phyloP scores from a whole-genome alignment of 495 filamentous ascomycete genomes.

The Podospora didyma region DNA sequence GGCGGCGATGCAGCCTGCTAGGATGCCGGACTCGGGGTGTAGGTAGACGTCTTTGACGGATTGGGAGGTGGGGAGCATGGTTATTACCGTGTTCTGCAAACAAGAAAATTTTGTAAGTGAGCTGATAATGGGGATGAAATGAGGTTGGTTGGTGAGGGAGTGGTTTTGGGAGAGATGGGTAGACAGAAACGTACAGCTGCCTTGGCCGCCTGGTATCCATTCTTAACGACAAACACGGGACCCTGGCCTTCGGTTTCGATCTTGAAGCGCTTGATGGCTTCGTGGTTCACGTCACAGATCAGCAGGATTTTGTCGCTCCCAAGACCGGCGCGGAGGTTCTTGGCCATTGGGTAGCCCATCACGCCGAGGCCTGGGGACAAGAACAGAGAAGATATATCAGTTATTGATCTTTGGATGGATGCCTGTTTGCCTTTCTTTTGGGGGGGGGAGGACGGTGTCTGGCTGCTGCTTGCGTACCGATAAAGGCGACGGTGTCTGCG shows the following conservation, averaged over 20 bases:
- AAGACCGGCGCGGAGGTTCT: slow-evolving; percentile 44
- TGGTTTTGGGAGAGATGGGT: not conserved
- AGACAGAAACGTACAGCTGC: slow-evolving; percentile 40
- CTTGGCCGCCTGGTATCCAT: slow-evolving; percentile 39
- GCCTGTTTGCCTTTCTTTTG: too few relatives aligned
- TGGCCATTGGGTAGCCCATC: slow-evolving; percentile 52
- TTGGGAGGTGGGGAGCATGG: slow-evolving; percentile 36
- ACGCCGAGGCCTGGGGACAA: slow-evolving; percentile 25
- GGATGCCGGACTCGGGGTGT: slow-evolving; percentile 34
- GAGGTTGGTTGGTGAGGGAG: slow-evolving; percentile 15
- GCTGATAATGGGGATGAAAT: slow-evolving; percentile 26
- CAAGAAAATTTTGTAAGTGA: slow-evolving; percentile 28
- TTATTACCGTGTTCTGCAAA: slow-evolving; percentile 39
- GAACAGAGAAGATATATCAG: too few relatives aligned
- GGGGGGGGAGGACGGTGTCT: too few relatives aligned
- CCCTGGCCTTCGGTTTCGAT: slow-evolving; percentile 24
- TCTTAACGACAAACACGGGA: slow-evolving; percentile 16
- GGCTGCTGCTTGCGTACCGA: too few relatives aligned
- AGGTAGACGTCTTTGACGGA: slow-evolving; percentile 38
- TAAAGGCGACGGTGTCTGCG: slow-evolving; percentile 22
- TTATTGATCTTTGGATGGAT: too few relatives aligned
- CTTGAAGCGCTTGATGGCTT: slow-evolving; percentile 34
- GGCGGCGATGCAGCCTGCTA: slow-evolving; percentile 18
- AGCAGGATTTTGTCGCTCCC: slow-evolving; percentile 33
- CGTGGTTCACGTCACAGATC: slow-evolving; percentile 44